These are phyloP conservation scores for Wickerhamomyces bisporus DNA, from an alignment of 805 yeast species.

Conservation along the genomic window DNA sequence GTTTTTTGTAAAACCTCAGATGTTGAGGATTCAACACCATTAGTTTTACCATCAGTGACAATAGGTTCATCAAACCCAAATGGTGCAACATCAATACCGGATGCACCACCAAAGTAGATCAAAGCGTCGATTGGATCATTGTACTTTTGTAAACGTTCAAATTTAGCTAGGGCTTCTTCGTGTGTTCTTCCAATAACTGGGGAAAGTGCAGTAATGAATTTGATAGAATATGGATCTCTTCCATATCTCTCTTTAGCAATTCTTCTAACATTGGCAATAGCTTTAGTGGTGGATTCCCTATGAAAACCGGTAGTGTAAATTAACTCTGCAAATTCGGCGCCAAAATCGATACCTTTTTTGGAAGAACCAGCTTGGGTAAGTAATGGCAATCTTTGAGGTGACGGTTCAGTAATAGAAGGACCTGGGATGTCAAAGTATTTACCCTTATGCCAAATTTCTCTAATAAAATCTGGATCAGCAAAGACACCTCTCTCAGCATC, in stretches of 20 bases:
- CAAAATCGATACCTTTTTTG: conserved; percentile 31
- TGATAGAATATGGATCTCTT: conserved; percentile 32
- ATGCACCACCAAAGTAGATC: conserved; percentile 39
- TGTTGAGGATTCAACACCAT: conserved; percentile 30
- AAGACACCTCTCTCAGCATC: conserved; percentile 25
- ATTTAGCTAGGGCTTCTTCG: conserved; percentile 34
- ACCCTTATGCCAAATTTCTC: conserved; percentile 34
- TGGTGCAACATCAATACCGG: conserved; percentile 35
- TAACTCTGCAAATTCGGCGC: conserved; percentile 37
- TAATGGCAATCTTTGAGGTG: conserved; percentile 26
- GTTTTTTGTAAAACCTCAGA: conserved; percentile 15
- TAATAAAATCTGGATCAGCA: conserved; percentile 29
- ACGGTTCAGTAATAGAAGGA: conserved; percentile 29
- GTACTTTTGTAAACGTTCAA: conserved; percentile 22
- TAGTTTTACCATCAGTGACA: conserved; percentile 23
- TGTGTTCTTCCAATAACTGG: conserved; percentile 32
- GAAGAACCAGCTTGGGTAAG: conserved; percentile 39
- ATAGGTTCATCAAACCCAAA: conserved; percentile 33
- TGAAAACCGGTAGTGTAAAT: conserved; percentile 31
- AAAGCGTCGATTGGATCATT: conserved; percentile 29
- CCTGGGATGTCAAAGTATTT: conserved; percentile 33
- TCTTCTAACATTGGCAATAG: conserved; percentile 27
- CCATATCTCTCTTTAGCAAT: conserved; percentile 28
- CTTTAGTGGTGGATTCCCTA: too few relatives aligned
- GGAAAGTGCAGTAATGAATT: conserved; percentile 31